Evolutionary conservation across 768 basidiomycete species (phyloP), one percentile per base, ranked within the genome.

Genomic region (Gloeopeniophorella convolvens): DNA sequence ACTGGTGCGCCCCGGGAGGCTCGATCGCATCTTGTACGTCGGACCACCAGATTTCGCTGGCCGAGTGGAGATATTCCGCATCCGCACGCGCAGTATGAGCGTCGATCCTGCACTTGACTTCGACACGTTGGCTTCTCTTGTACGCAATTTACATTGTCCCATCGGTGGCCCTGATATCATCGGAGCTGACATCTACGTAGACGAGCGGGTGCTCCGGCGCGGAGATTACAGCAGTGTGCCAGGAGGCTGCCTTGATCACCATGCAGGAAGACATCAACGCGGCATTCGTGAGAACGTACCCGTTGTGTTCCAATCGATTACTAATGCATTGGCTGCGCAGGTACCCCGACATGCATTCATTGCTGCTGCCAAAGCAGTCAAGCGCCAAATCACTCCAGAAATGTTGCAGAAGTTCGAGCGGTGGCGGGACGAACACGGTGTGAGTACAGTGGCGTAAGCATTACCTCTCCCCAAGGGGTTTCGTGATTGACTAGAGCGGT

Each of bases 141-240:
- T 93, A 60, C 54, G 73, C 63, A 42, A 6, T 10, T 23, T 18
- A 8, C 18, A 35, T 13, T 5, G 8, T 41, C 13, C 23, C 6
- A 28, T 11, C 27, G 26, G 18, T 24, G 21, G 44, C 28, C 43
- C 50, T 53, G 20, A 54, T 51, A 23, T 42, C 24, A 18, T 23
- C 5, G 34, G 21, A 12, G 16, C 37, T 42, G 18, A 40, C 54
- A 11, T 42, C 33, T 46, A 8, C 41, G 12, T 60, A 98, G 96
- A 88, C 93, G 1, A 82, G 87, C 9, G 96, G 95, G 1, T 99
- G 92, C 64, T 98, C 94, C 16, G 96, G 96, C 4, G 96, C 96
- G 5, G 96, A 99, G 66, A 82, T 98, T 28, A 76, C 80, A 5
- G 83, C 86, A 8, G 75, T 98, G 36, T 98, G 94, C 63, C 96